phyloP scores from a whole-genome alignment of 2,329 filamentous ascomycete genomes.

The Colletotrichum orbiculare region DNA sequence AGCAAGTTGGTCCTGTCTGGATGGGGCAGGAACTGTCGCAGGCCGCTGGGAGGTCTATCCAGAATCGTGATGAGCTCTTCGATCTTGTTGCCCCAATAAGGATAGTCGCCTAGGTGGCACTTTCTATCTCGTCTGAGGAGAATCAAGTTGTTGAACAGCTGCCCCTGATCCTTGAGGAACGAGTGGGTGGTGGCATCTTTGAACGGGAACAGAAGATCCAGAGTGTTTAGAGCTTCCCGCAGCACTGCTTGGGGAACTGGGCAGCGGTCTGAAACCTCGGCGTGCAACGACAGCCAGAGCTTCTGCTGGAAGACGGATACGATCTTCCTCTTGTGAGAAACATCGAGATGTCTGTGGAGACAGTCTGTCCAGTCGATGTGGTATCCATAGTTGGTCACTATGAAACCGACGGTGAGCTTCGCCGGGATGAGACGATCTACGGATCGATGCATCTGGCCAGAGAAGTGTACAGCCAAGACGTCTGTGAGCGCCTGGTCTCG shows the following conservation, averaged over 20 bases:
- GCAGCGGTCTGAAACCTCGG: no score
- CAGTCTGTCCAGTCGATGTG: no score
- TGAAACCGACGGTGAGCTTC: no score
- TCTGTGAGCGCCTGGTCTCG: no score
- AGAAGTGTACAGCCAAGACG: no score
- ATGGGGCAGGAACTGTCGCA: constrained; percentile 1
- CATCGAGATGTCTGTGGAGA: no score
- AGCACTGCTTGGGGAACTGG: not conserved
- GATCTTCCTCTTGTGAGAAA: no score
- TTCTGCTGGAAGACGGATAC: no score
- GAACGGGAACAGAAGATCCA: constrained; percentile 12
- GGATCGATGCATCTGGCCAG: no score
- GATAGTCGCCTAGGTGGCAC: not conserved
- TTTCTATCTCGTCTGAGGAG: not conserved
- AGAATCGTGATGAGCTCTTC: not conserved
- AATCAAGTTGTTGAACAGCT: not conserved
- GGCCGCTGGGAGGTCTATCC: not conserved
- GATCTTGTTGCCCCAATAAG: not conserved
- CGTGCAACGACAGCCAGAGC: no score
- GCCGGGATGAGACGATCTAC: no score
- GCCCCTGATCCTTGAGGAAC: not conserved
- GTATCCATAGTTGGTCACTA: no score
- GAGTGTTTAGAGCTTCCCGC: not conserved
- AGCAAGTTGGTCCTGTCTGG: not conserved
- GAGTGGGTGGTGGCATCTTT: not conserved